Base-by-base conservation (phyloP, 805 yeast genomes). In the Candida caryicola region DNA sequence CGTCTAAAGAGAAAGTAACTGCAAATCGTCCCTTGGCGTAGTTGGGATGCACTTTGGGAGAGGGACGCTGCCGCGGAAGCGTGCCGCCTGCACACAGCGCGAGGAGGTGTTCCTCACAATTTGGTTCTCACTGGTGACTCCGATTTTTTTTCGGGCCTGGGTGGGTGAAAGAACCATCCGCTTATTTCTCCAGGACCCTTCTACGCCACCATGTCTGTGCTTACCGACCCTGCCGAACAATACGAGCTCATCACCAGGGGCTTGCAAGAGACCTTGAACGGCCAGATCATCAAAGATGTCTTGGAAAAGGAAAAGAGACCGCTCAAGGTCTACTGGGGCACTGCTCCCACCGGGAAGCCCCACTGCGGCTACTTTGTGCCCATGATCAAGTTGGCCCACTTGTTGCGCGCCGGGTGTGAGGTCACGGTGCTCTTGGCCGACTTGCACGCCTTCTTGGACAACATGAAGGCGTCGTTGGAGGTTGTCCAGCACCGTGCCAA, bases 321-420 rank as follows among this genome's bases (percentile, higher is more conserved):
- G 10, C 64, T 95, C 50, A 85, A 80, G 55, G 67, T 93, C 56
- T 93, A 93, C 79, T 93, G 97, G 98, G 99, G 99, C 50, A 90
- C 98, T 15, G 99, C 99, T 5, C 98, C 99, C 44, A 93, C 99
- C 4, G 99, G 99, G 37, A 86, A 79, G 66, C 96, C 98, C 31
- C 99, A 93, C 68, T 90, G 97, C 71, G 99, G 98, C 36, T 93
- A 93, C 75, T 88, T 93, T 58, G 99, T 93, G 27, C 93, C 98
- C 37, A 91, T 93, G 98, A 84, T 95, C 45, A 91, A 93, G 64
- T 67, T 93, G 51, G 98, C 98, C 2, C 90, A 93, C 61, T 88
- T 91, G 62, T 76, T 93, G 62, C 83, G 81, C 55, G 99, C 99
- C 13, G 99, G 98, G 9, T 88, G 96, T 70, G 93, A 88, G 58